Evolutionary conservation across 1,284 basidiomycete species (phyloP), one percentile per base, ranked within the genome.

Genomic region (Cutaneotrichosporon mucoides): DNA sequence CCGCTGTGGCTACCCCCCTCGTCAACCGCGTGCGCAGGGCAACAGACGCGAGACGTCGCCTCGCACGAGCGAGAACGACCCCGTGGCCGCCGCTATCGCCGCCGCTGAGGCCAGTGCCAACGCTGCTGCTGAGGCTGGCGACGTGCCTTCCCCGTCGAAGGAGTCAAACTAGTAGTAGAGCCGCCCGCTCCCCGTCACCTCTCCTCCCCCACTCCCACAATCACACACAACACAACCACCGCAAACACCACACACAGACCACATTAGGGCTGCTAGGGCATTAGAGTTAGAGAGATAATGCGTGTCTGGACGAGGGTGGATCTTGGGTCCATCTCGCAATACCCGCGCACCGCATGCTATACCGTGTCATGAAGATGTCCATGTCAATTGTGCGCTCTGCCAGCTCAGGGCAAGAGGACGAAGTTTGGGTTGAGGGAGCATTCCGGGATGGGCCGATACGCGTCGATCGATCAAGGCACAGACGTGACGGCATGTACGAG

Each of bases 1-100:
- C 76, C 85, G 93, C 41, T 96, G 93, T 77, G 93, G 91, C 36
- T 75, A 76, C 53, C 57, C 70, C 11, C 76, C 74, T 16, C 64
- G 64, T 48, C 61, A 57, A 56, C 64, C 64, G 53, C 62, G 62
- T 6, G 36, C 62, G 5, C 50, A 33, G 13, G 48, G 47, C 48
- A 11, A n/a, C 5, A 59, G 62, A 6, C 63, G 63, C 48, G 63
- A 64, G 34, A 47, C 48, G 11, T 61, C 59, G 7, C 62, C 62
- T n/a, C 53, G 62, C 4, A 45, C 38, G 43, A 52, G 54, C 50
- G 56, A 58, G 33, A 48, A 49, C 46, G 65, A 66, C 59, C 58
- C 63, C 24, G 50, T 63, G 42, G 59, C 65, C 4, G 63, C 57
- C 6, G 63, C 61, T 11, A 65, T 67, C 42, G 65, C 63, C 3